phyloP scores from a whole-genome alignment of 176 grass and related monocot genomes.

The Triticum turgidum region DNA sequence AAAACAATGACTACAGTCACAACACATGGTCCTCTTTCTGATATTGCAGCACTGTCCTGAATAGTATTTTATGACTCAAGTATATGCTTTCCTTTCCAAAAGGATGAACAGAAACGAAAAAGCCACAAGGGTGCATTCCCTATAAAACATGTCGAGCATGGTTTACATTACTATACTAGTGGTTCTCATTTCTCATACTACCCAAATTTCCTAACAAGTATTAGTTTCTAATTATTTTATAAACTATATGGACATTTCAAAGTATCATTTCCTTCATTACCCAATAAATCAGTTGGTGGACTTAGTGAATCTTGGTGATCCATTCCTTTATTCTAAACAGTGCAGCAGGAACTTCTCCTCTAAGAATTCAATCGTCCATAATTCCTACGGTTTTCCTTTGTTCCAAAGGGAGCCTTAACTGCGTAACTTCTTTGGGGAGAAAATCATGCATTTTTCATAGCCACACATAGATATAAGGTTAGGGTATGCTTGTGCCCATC shows the following conservation, averaged over 20 bases:
- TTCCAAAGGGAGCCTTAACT: not conserved
- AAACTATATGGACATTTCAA: not conserved
- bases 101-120: not conserved
- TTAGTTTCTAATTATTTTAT: not conserved
- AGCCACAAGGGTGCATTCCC: not conserved
- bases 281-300: not conserved
- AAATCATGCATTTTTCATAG: not conserved
- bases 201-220: not conserved
- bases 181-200: not conserved
- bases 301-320: not conserved
- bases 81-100: slow-evolving; percentile 3
- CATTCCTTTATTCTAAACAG: not conserved
- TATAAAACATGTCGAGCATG: not conserved
- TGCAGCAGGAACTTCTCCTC: not conserved
- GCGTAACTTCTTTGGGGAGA: too few relatives aligned
- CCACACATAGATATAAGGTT: not conserved
- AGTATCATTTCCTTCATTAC: not conserved
- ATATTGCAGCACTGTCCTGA: not conserved
- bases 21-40: not conserved
- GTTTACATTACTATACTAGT: not conserved
- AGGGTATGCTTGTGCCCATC: not conserved
- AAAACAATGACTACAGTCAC: slow-evolving; percentile 4
- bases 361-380: not conserved
- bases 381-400: not conserved
- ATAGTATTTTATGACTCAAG: slow-evolving; percentile 32